Percentiles rank a stretch among this genome's conserved stretches.
phyloP scores from a whole-genome alignment of 345 rosid species.

The Hypericum androsaemum region DNA sequence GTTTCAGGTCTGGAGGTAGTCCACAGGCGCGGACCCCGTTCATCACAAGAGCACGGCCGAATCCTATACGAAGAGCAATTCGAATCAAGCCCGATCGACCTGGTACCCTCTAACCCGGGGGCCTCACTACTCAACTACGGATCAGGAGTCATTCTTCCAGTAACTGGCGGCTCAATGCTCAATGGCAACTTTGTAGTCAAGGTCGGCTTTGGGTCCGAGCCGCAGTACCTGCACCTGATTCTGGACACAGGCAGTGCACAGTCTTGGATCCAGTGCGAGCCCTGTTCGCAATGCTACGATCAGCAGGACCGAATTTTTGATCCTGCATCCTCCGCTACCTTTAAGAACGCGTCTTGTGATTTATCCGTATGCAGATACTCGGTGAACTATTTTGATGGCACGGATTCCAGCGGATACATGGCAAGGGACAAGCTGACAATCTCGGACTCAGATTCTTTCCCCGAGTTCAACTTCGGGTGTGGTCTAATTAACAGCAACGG shows the following conservation, averaged over 20 bases:
- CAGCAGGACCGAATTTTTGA: conserved; percentile 3
- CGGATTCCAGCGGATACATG: conserved; percentile 2
- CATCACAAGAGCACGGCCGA: conserved; percentile 3
- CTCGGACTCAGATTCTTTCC: not conserved
- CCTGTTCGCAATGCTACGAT: not conserved
- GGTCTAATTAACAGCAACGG: not conserved
- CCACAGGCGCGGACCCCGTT: conserved; percentile 11
- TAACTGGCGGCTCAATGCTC: not conserved
- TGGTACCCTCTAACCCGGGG: not conserved
- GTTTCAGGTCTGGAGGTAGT: conserved; percentile 9
- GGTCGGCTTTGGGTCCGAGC: conserved; percentile 19
- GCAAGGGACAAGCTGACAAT: conserved; percentile 10
- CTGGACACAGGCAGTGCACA: conserved; percentile 18
- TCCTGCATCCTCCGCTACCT: conserved; percentile 15
- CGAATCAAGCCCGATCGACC: conserved; percentile 6
- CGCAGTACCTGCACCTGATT: conserved; percentile 4
- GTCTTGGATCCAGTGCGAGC: conserved; percentile 21
- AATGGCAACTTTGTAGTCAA: conserved; percentile 4
- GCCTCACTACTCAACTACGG: not conserved
- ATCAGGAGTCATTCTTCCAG: not conserved
- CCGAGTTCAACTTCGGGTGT: conserved; percentile 14
- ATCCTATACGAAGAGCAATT: conserved; percentile 10
- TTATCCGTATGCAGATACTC: not conserved
- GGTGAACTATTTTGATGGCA: not conserved
- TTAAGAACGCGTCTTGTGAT: conserved; percentile 1